Conservation (phyloP, 2,329 filamentous ascomycete genomes). For the Stromatinia cepivora region DNA sequence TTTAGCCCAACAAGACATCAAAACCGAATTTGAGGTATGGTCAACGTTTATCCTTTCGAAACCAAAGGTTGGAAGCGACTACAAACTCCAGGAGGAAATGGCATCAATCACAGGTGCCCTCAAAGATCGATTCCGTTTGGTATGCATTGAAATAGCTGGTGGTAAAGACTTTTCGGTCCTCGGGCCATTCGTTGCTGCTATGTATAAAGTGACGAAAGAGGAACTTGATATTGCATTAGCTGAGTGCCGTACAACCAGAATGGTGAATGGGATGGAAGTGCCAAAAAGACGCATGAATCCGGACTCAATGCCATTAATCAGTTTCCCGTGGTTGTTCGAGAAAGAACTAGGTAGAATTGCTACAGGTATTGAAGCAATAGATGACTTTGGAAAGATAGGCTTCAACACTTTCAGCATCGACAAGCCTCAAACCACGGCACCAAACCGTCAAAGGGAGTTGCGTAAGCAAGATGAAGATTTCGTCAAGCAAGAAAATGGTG, state of each 20-base stretch:
- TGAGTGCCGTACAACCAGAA: slow-evolving; percentile 46
- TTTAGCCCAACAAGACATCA: slow-evolving; percentile 81
- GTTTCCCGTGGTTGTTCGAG: slow-evolving; percentile 90
- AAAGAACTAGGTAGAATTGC: slow-evolving; percentile 71
- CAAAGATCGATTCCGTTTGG: slow-evolving; percentile 65
- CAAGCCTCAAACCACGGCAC: slow-evolving; percentile 7
- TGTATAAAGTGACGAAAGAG: slow-evolving; percentile 80
- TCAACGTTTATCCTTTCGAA: slow-evolving; percentile 79
- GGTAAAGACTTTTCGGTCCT: slow-evolving; percentile 58
- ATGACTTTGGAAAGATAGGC: slow-evolving; percentile 33
- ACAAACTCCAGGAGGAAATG: slow-evolving; percentile 84
- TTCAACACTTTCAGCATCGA: slow-evolving; percentile 28
- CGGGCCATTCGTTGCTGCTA: slow-evolving; percentile 75
- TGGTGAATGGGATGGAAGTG: slow-evolving; percentile 44
- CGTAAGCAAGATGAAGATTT: slow-evolving; percentile 32
- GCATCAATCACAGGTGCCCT: slow-evolving; percentile 65
- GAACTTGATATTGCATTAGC: slow-evolving; percentile 63
- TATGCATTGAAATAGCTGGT: slow-evolving; percentile 66
- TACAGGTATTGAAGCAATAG: slow-evolving; percentile 41
- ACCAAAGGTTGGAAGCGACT: slow-evolving; percentile 71
- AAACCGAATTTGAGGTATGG: slow-evolving; percentile 90
- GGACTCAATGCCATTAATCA: slow-evolving; percentile 75
- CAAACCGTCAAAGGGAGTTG: slow-evolving; percentile 19
- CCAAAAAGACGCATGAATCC: slow-evolving; percentile 44
- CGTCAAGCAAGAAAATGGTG: slow-evolving; percentile 37